A percentile compares a stretch with the other conserved stretches of the same genome.
These are phyloP conservation scores for Geum urbanum DNA, from an alignment of 306 rosid genomes.

Conservation along the genomic window DNA sequence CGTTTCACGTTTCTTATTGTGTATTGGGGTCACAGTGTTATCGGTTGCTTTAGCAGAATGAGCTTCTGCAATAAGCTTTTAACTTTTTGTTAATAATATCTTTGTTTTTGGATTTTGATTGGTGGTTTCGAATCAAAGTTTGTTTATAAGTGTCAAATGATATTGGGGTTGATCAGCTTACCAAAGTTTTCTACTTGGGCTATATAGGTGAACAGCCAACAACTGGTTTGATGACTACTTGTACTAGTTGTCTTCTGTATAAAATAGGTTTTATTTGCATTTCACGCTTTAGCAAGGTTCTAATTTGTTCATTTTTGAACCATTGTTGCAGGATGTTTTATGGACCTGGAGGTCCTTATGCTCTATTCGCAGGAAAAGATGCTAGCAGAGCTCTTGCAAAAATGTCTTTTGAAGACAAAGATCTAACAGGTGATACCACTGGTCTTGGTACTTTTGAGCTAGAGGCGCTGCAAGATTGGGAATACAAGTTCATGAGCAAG, in stretches of 20 bases:
- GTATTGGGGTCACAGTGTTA: conserved; percentile 1
- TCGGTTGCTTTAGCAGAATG: neutral
- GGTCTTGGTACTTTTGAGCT: conserved; percentile 80
- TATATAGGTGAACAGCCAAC: neutral
- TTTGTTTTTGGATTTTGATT: neutral
- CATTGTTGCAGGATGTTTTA: conserved; percentile 69
- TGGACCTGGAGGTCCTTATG: conserved; percentile 97
- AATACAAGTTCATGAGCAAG: conserved; percentile 84
- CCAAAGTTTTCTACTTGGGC: neutral
- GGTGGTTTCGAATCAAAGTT: neutral
- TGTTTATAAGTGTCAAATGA: neutral
- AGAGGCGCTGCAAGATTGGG: conserved; percentile 93
- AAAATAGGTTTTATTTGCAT: neutral
- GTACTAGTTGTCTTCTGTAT: neutral
- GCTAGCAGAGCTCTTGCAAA: conserved; percentile 97
- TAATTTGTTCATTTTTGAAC: conserved; percentile 15
- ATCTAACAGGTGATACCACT: conserved; percentile 78
- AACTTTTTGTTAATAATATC: neutral
- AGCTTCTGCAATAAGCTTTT: neutral
- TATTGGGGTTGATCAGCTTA: neutral
- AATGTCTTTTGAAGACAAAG: conserved; percentile 93
- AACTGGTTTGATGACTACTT: neutral
- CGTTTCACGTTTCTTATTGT: neutral
- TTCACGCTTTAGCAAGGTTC: neutral
- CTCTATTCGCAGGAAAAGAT: conserved; percentile 93